phyloP scores from a whole-genome alignment of 2,329 filamentous ascomycete genomes.

The Cladosporium sp. region DNA sequence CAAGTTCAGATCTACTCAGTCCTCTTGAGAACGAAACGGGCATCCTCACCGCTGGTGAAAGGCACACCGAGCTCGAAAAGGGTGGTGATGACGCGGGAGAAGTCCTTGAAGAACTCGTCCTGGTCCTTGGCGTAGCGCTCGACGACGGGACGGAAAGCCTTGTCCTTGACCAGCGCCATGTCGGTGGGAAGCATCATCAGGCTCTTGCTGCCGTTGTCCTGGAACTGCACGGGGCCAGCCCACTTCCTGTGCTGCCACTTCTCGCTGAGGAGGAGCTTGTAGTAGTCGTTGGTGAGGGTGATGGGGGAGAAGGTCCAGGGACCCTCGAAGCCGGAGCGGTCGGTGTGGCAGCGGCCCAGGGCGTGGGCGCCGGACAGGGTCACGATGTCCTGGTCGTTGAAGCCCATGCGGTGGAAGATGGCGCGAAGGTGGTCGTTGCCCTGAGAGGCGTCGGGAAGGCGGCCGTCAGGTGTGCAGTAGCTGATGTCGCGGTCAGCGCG shows the following conservation, averaged over 20 bases:
- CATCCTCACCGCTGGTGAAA: conserved; percentile 56
- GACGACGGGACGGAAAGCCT: conserved; percentile 74
- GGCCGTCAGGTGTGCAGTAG: conserved; percentile 90
- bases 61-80: conserved; percentile 94
- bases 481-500: conserved; percentile 73
- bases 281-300: conserved; percentile 93
- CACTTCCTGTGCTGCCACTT: conserved; percentile 92
- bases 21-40: conserved; percentile 44
- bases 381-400: conserved; percentile 95
- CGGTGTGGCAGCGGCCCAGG: conserved; percentile 82
- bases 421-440: conserved; percentile 75
- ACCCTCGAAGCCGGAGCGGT: conserved; percentile 82
- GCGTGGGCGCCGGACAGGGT: conserved; percentile 66
- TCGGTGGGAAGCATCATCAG: conserved; percentile 98
- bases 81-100: conserved; percentile 70
- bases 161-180: conserved; percentile 81
- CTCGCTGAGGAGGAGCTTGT: conserved; percentile 78
- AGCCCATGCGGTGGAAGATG: conserved; percentile 97
- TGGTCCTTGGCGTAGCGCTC: conserved; percentile 90
- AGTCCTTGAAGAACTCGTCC: conserved; percentile 90
- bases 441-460: conserved; percentile 78
- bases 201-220: conserved; percentile 80
- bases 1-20: too few relatives aligned
- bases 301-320: conserved; percentile 93
- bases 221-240: conserved; percentile 86